Conservation (phyloP, 164 flowering plant genomes). For the Cinnamomum chago region DNA sequence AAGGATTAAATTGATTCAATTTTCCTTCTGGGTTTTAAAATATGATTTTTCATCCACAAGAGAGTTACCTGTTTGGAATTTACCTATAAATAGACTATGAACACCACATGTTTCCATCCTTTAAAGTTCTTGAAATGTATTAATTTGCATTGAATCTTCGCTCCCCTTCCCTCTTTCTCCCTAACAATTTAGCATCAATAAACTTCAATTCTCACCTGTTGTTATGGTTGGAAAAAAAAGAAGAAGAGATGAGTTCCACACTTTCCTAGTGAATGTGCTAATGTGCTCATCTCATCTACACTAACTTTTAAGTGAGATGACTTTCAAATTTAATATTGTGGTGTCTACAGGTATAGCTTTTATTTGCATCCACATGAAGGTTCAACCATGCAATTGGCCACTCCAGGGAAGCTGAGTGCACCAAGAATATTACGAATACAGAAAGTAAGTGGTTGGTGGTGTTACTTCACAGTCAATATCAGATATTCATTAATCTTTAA, state of each 20-base stretch:
- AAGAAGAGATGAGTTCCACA: neutral
- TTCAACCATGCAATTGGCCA: conserved; percentile 70
- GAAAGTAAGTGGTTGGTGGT: conserved; percentile 43
- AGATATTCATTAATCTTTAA: neutral
- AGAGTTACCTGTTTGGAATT: neutral
- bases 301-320: neutral
- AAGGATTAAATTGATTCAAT: too few species aligned
- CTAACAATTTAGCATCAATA: neutral
- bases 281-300: neutral
- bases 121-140: neutral
- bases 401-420: conserved; percentile 96
- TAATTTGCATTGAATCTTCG: neutral
- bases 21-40: too few species aligned
- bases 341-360: conserved; percentile 78
- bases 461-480: neutral
- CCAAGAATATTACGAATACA: conserved; percentile 93
- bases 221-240: neutral
- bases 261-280: neutral
- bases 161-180: neutral
- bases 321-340: conserved; percentile 1
- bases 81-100: neutral
- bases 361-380: conserved; percentile 94
- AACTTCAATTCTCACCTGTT: neutral
- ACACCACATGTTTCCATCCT: neutral
- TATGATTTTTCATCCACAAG: neutral